Percentiles rank a stretch among this genome's conserved stretches.
phyloP scores from a whole-genome alignment of 441 rosid species.

The Gossypium schwendimanii region DNA sequence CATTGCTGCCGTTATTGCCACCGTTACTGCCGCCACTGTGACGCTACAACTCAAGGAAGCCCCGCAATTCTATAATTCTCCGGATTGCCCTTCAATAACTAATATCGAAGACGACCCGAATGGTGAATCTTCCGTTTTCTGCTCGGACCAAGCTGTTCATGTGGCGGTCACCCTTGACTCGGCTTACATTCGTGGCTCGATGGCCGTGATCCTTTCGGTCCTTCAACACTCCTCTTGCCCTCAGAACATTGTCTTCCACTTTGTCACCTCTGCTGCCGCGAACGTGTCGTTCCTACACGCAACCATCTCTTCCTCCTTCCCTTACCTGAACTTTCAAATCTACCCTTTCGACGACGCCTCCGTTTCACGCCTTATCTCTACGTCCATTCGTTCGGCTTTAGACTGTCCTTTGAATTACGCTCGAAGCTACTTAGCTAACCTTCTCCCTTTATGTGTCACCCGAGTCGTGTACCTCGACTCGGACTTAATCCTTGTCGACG shows the following conservation, averaged over 20 bases:
- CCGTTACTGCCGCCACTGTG: slow-evolving; percentile 16
- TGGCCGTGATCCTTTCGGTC: slow-evolving; percentile 85
- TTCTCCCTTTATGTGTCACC: slow-evolving; percentile 67
- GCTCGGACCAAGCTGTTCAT: slow-evolving; percentile 61
- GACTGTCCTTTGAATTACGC: slow-evolving; percentile 92
- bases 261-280: slow-evolving; percentile 63
- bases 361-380: slow-evolving; percentile 65
- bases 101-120: slow-evolving; percentile 21
- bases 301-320: slow-evolving; percentile 64
- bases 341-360: slow-evolving; percentile 55
- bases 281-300: slow-evolving; percentile 44
- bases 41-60: slow-evolving; percentile 74
- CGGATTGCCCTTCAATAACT: slow-evolving; percentile 42
- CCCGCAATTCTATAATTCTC: slow-evolving; percentile 81
- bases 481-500: slow-evolving; percentile 82
- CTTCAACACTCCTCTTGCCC: slow-evolving; percentile 92
- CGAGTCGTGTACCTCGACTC: slow-evolving; percentile 86
- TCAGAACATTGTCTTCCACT: slow-evolving; percentile 72
- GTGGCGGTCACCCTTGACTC: slow-evolving; percentile 84
- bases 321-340: slow-evolving; percentile 61
- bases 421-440: slow-evolving; percentile 72
- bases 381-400: slow-evolving; percentile 83
- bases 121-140: slow-evolving; percentile 22
- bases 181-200: slow-evolving; percentile 82
- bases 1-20: slow-evolving; percentile 11